Evolutionary conservation across 106 monocot species (phyloP), one percentile per base, ranked within the genome.

Genomic region (Gastrodia elata): DNA sequence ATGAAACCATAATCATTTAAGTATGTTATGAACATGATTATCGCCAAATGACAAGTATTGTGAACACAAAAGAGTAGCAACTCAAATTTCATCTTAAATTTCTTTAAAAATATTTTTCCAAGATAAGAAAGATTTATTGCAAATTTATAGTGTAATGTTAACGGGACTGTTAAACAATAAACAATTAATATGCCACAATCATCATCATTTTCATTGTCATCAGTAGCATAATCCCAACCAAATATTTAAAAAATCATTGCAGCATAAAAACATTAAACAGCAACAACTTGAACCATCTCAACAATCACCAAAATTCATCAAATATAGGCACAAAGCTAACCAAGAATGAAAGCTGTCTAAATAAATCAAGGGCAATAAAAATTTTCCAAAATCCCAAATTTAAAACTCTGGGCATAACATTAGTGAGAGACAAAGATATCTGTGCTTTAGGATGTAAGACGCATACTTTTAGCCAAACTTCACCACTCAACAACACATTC

Each of bases 31-130:
- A 15, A 16, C 16, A 22, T 7, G 20, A 52, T 22, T n/a, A 22
- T 52, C 1, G 3, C 22, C 4, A 52, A n/a, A 52, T 52, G 22
- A 22, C 52, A 52, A 52, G 22, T 22, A 52, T 52, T 52, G 0
- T n/a, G n/a, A 52, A 52, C 52, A 18, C 20, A 15, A 46, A 13
- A 46, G 18, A 46, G 18, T 46, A 46, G 13, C 14, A 46, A n/a
- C n/a, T n/a, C n/a, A n/a, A n/a, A n/a, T 15, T 44, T 58, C 57
- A 58, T 58, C 57, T 58, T 58, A 58, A 44, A 57, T 57, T 57
- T 27, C 26, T 61, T 61, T 2, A 9, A 13, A 32, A 30, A 32
- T 61, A 0, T 14, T 30, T 8, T 61, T 32, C 5, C 32, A 32
- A 13, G 30, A 30, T 61, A 5, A 4, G 27, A 32, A 13, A 14